These are phyloP conservation scores for Monosporozyma aerobia DNA, from an alignment of 805 yeast species.

Conservation along the genomic window DNA sequence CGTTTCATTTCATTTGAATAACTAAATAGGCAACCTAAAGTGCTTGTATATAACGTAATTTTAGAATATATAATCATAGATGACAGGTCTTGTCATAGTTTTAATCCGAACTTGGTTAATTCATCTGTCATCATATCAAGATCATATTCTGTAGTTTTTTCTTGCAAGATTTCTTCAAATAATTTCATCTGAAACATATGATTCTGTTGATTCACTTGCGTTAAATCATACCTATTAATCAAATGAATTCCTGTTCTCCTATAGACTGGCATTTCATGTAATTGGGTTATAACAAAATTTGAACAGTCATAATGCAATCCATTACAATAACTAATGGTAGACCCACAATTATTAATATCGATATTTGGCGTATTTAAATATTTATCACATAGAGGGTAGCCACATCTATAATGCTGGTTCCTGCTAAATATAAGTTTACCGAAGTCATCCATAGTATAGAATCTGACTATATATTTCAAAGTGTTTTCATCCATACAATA, in stretches of 20 bases:
- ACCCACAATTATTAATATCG: constrained; percentile 12
- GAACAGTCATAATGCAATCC: constrained; percentile 75
- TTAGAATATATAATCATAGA: not conserved
- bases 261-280: constrained; percentile 42
- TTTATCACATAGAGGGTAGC: constrained; percentile 64
- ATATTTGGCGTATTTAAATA: constrained; percentile 6
- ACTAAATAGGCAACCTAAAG: not conserved
- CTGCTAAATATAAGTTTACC: constrained; percentile 69
- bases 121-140: constrained; percentile 7
- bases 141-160: constrained; percentile 18
- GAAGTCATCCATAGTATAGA: constrained; percentile 58
- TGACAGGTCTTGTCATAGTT: not conserved
- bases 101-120: not conserved
- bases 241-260: constrained; percentile 46
- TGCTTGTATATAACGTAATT: not conserved
- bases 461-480: constrained; percentile 54
- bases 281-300: constrained; percentile 43
- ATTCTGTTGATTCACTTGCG: constrained; percentile 4
- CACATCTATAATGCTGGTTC: constrained; percentile 68
- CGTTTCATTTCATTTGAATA: not conserved
- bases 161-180: constrained; percentile 23
- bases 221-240: constrained; percentile 7
- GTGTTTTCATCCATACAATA: constrained; percentile 18
- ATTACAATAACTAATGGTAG: constrained; percentile 44
- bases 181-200: constrained; percentile 27